Evolutionary conservation across 768 basidiomycete species (phyloP).

Genomic region (Tylopilus balloui): DNA sequence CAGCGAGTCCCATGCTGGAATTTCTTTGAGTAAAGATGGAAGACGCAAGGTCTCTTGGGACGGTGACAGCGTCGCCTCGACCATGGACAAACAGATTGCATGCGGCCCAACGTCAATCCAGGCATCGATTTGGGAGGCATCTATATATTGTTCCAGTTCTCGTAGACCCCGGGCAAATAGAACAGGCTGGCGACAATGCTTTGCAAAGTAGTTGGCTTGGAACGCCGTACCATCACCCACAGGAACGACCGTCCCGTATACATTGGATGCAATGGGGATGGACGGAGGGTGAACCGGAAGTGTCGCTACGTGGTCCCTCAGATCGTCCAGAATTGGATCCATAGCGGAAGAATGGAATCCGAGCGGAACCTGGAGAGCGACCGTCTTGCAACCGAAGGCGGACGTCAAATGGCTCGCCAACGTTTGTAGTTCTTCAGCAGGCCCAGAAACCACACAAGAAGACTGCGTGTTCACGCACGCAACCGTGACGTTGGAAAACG

Average conservation of each 20-base stretch:
- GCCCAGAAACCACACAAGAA: constrained; percentile 60
- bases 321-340: constrained; percentile 49
- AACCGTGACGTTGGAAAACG: constrained; percentile 40
- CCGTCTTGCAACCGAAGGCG: constrained; percentile 35
- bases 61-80: constrained; percentile 33
- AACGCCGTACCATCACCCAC: constrained; percentile 50
- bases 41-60: constrained; percentile 40
- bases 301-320: constrained; percentile 37
- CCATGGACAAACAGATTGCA: constrained; percentile 51
- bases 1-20: constrained; percentile 44
- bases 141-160: constrained; percentile 32
- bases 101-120: constrained; percentile 74
- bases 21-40: constrained; percentile 45
- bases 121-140: constrained; percentile 32
- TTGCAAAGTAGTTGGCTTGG: constrained; percentile 48
- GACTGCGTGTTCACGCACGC: constrained; percentile 60
- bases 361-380: constrained; percentile 50
- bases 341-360: constrained; percentile 68
- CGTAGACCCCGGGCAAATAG: constrained; percentile 47
- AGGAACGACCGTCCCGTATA: constrained; percentile 47
- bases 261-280: constrained; percentile 61
- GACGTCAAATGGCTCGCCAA: constrained; percentile 42
- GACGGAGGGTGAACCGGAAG: constrained; percentile 43
- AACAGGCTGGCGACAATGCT: constrained; percentile 57
- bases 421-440: constrained; percentile 36